phyloP scores from a whole-genome alignment of 225 moss, liverwort and hornwort genomes.

The Pleurozium schreberi region DNA sequence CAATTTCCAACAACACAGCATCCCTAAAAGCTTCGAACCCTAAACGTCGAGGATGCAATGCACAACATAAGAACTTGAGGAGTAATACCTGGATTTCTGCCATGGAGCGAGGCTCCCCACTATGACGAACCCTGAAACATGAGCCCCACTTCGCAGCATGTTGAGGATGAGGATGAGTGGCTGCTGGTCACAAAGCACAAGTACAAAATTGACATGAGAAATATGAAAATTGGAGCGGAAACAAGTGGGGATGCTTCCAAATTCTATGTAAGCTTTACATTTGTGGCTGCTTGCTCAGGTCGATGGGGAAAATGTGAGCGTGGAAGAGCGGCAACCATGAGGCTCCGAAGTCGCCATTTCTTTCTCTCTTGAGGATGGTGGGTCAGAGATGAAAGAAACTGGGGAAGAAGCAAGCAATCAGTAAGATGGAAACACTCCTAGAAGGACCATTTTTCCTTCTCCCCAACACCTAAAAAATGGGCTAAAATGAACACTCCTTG shows the following conservation, averaged over 20 bases:
- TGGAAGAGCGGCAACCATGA: background rate
- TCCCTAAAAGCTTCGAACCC: background rate
- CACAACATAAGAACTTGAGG: background rate
- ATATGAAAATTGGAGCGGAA: background rate
- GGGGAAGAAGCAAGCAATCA: background rate
- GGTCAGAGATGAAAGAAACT: background rate
- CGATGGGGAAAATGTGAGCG: background rate
- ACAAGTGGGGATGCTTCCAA: background rate
- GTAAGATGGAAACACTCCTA: background rate
- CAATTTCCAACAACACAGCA: background rate
- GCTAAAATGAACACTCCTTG: background rate
- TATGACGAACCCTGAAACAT: background rate
- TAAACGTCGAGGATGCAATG: background rate
- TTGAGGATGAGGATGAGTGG: background rate
- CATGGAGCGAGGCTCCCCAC: background rate
- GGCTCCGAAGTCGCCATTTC: background rate
- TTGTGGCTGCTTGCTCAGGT: background rate
- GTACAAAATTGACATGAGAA: background rate
- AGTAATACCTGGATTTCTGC: background rate
- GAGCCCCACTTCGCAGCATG: conserved; percentile 7
- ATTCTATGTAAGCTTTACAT: background rate
- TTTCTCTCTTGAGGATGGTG: no score
- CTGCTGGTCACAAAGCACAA: background rate
- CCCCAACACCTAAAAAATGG: background rate
- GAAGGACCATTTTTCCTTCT: background rate